Evolutionary conservation across 2,329 filamentous ascomycete genomes (phyloP).

Genomic region (Talaromyces sp.): DNA sequence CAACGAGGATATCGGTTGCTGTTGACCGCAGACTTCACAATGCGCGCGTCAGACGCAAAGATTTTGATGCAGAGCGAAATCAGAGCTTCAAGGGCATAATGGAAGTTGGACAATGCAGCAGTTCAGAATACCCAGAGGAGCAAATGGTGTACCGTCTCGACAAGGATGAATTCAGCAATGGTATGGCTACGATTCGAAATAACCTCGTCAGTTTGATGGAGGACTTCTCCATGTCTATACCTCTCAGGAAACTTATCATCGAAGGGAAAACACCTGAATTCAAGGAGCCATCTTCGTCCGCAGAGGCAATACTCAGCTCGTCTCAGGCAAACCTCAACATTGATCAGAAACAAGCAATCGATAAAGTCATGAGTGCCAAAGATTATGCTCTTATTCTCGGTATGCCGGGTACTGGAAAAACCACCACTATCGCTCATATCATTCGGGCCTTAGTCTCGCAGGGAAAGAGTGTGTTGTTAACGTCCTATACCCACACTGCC

Average conservation of each 20-base stretch:
- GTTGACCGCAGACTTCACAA: conserved; percentile 90
- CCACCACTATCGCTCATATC: conserved; percentile 95
- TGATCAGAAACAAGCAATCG: conserved; percentile 80
- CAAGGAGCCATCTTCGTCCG: conserved; percentile 58
- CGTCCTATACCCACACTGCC: conserved; percentile 94
- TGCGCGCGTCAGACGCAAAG: conserved; percentile 68
- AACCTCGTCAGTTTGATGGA: conserved; percentile 93
- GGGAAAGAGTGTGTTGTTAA: conserved; percentile 87
- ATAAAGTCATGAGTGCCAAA: conserved; percentile 91
- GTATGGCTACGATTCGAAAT: conserved; percentile 91
- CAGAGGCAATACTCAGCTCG: conserved; percentile 57
- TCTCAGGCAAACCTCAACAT: conserved; percentile 69
- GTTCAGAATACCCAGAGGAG: conserved; percentile 43
- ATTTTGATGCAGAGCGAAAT: conserved; percentile 72
- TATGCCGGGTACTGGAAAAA: conserved; percentile 98
- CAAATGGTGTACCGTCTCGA: conserved; percentile 75
- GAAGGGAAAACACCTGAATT: conserved; percentile 73
- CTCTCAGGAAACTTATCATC: conserved; percentile 76
- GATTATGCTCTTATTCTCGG: conserved; percentile 97
- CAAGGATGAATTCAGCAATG: conserved; percentile 97
- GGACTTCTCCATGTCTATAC: conserved; percentile 63
- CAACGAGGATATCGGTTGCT: conserved; percentile 74
- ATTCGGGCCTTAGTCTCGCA: conserved; percentile 85
- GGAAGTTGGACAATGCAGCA: conserved; percentile 65
- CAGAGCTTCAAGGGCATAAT: conserved; percentile 90